Base-by-base conservation (phyloP, 805 yeast genomes). In the Candida nonsorbophila region DNA sequence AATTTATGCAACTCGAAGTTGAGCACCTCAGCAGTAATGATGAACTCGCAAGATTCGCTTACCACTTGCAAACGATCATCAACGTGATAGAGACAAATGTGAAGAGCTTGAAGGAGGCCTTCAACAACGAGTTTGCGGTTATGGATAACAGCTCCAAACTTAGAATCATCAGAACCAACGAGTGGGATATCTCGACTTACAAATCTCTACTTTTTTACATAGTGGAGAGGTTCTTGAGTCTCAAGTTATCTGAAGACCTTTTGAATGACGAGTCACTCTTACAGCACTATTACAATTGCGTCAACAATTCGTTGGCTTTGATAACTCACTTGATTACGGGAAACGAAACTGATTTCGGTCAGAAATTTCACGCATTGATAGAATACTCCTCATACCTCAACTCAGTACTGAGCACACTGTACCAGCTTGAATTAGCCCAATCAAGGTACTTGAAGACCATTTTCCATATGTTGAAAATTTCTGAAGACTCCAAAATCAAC, bases 1-100 rank as follows among this genome's bases (percentile, higher is more conserved):
- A 59, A 48, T 44, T 60, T 41, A 16, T 72, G 62, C 38, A 43
- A 44, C 32, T 40, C 27, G 32, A 55, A 29, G 34, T 47, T 31
- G 22, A 28, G 6, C 28, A 28, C 3, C 29, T 74, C 12, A 48
- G 50, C 2, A 50, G 54, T 1, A 56, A 69, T 14, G 83, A 80
- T 42, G 95, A 87, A 48, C 59, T 74, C 28, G 75, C 67, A 2
- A 58, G 71, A 14, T 78, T 83, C 41, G 60, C 76, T 2, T 88
- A 87, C 48, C 70, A 79, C 33, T 44, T 83, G 25, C 63, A 66
- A 12, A 62, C 72, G 0, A 43, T 87, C 6, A 52, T 65, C 5
- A 69, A 70, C 23, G 69, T 84, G 1, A 48, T 85, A 16, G 51
- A 50, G 4, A 58, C 73, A 6, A 70, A 76, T 33, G 49, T 53